A percentile compares a stretch with the other conserved stretches of the same genome.
Evolutionary conservation across 2,329 filamentous ascomycete genomes (phyloP).

Genomic region (Chrysoporthe austroafricana): DNA sequence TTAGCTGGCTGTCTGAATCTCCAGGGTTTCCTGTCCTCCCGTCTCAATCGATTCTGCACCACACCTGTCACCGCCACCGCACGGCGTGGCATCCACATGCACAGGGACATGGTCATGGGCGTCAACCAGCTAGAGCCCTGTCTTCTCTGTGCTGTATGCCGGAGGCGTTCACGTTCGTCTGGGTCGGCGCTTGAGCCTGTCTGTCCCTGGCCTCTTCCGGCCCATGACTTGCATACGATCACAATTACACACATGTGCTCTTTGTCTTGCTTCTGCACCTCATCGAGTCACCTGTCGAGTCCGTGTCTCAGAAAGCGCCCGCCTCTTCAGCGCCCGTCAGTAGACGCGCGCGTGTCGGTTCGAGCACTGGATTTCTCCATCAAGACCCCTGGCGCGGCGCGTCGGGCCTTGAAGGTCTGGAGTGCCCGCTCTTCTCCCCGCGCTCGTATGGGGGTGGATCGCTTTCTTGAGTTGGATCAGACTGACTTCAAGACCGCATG

Average conservation of each 20-base stretch:
- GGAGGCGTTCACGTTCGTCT: not conserved
- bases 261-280: slow-evolving; percentile 5
- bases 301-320: not conserved
- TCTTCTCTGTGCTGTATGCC: not conserved
- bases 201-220: not conserved
- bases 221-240: slow-evolving; percentile 8
- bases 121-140: not conserved
- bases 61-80: not conserved
- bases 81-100: not conserved
- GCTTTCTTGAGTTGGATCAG: not conserved
- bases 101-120: not conserved
- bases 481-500: slow-evolving; percentile 12
- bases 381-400: slow-evolving; percentile 5
- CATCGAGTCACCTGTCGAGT: slow-evolving; percentile 1
- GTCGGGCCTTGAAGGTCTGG: not conserved
- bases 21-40: not conserved
- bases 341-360: slow-evolving; percentile 20
- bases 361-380: not conserved
- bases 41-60: not conserved
- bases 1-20: not conserved
- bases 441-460: not conserved
- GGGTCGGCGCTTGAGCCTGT: not conserved
- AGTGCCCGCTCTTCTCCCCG: too few relatives aligned
- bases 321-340: not conserved
- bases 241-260: not conserved